A percentile compares a stretch with the other conserved stretches of the same genome.
phyloP scores from a whole-genome alignment of 2,329 filamentous ascomycete genomes.

The Trichoderma polysporum region DNA sequence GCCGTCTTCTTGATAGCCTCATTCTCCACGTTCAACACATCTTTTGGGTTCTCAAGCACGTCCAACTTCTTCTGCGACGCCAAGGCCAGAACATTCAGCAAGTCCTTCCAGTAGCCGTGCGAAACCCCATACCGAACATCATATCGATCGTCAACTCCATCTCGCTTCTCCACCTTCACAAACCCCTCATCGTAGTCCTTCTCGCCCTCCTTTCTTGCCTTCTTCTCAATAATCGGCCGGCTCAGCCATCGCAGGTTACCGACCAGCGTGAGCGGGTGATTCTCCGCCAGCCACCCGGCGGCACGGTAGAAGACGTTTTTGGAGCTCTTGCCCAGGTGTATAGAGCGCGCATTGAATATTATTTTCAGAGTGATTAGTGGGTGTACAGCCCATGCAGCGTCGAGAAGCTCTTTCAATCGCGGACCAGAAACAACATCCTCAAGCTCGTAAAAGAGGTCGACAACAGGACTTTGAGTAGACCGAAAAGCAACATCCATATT shows the following conservation, averaged over 20 bases:
- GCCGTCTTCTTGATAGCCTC: slow-evolving; percentile 23
- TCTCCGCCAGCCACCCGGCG: slow-evolving; percentile 55
- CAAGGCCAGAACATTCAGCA: slow-evolving; percentile 57
- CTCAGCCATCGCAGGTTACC: slow-evolving; percentile 56
- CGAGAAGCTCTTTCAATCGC: slow-evolving; percentile 43
- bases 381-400: slow-evolving; percentile 50
- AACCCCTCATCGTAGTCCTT: slow-evolving; percentile 29
- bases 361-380: slow-evolving; percentile 53
- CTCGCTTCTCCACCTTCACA: slow-evolving; percentile 33
- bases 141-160: slow-evolving; percentile 37
- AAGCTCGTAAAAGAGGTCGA: slow-evolving; percentile 57
- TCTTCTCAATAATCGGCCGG: slow-evolving; percentile 56
- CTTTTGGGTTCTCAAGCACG: slow-evolving; percentile 39
- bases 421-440: slow-evolving; percentile 40
- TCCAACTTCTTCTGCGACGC: slow-evolving; percentile 49
- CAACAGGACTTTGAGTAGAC: slow-evolving; percentile 46
- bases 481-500: slow-evolving; percentile 50
- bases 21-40: slow-evolving; percentile 42
- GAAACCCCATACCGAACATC: slow-evolving; percentile 50
- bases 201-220: slow-evolving; percentile 40
- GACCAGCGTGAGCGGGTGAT: slow-evolving; percentile 55
- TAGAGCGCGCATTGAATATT: slow-evolving; percentile 61
- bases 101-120: slow-evolving; percentile 63
- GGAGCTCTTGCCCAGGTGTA: slow-evolving; percentile 58
- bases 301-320: slow-evolving; percentile 50